Evolutionary conservation across 1,284 basidiomycete species (phyloP), one percentile per base, ranked within the genome.

Genomic region (Schizopora paradoxa): DNA sequence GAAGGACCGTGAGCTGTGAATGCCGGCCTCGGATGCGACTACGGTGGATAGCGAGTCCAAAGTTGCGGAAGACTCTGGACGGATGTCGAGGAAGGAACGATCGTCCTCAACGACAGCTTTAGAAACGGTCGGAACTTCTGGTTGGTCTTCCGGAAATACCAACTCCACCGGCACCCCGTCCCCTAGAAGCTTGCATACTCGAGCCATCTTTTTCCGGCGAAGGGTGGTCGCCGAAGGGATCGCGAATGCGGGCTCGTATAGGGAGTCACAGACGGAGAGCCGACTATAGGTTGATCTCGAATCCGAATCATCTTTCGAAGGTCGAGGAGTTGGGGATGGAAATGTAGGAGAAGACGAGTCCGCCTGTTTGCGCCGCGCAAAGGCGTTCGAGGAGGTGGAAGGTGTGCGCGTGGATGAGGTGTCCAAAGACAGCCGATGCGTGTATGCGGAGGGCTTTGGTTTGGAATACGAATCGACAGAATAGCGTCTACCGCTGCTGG

Each of bases 121-220:
- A 40, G n/a, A 35, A 13, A 14, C 8, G 19, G 27, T n/a, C 13
- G 26, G 22, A 10, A 36, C 40, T 6, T 33, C 32, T 8, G 21
- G 10, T 14, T 34, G 38, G 18, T 32, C 28, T 10, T 27, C 31
- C n/a, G 48, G 48, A 23, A 47, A 50, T 3, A 50, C 48, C 7
- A 50, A 41, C 5, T 33, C 37, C 3, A 47, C 48, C 19, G 48
- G 48, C n/a, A 50, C 48, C 25, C 40, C 48, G 27, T 50, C 48
- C 6, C 48, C 48, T 7, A 50, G 45, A 8, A 45, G 22, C 44
- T 50, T 50, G 25, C 44, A 46, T n/a, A 50, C 45, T 26, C 45
- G 43, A 19, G 48, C 48, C 48, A 50, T 50, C 33, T 50, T 50
- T 21, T 45, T 45, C 3, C 48, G 43, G 23, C 44, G 37, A 22